These are phyloP conservation scores for Hyaloscypha variabilis DNA, from an alignment of 495 filamentous ascomycete species.

Conservation along the genomic window DNA sequence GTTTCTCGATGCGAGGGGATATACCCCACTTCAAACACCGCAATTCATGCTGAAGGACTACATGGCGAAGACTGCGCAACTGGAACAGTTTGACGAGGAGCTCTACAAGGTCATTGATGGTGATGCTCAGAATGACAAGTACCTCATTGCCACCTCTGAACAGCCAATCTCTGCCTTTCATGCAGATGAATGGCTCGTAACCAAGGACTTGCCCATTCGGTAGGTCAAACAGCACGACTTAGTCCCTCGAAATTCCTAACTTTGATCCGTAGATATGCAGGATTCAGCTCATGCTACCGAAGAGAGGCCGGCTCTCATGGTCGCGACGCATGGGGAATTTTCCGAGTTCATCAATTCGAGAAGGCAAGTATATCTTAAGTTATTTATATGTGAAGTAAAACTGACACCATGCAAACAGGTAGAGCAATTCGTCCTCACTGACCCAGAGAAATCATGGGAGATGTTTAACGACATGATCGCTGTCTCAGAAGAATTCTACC, in stretches of 20 bases:
- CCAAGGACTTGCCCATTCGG: conserved; percentile 84
- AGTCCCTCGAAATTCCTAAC: not conserved
- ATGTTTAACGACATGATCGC: conserved; percentile 91
- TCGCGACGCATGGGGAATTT: conserved; percentile 97
- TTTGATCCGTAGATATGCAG: conserved; percentile 64
- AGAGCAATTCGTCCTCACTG: conserved; percentile 92
- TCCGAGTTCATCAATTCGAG: conserved; percentile 98
- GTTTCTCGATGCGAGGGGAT: conserved; percentile 76
- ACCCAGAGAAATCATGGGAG: conserved; percentile 94
- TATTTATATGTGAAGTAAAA: not conserved
- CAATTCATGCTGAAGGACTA: conserved; percentile 95
- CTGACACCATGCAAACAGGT: conserved; percentile 48
- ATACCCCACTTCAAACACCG: conserved; percentile 88
- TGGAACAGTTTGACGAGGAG: conserved; percentile 97
- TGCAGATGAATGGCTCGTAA: conserved; percentile 87
- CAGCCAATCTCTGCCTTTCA: conserved; percentile 94
- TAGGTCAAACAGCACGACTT: conserved; percentile 36
- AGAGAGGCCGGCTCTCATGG: conserved; percentile 93
- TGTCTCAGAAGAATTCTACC: conserved; percentile 91
- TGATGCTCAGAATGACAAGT: conserved; percentile 87
- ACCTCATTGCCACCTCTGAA: conserved; percentile 95
- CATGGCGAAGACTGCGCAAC: conserved; percentile 99
- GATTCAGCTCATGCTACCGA: conserved; percentile 91
- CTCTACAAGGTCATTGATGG: conserved; percentile 94
- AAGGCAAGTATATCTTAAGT: conserved; percentile 55